phyloP scores from a whole-genome alignment of 2,329 filamentous ascomycete species.

The Sporothrix luriei region DNA sequence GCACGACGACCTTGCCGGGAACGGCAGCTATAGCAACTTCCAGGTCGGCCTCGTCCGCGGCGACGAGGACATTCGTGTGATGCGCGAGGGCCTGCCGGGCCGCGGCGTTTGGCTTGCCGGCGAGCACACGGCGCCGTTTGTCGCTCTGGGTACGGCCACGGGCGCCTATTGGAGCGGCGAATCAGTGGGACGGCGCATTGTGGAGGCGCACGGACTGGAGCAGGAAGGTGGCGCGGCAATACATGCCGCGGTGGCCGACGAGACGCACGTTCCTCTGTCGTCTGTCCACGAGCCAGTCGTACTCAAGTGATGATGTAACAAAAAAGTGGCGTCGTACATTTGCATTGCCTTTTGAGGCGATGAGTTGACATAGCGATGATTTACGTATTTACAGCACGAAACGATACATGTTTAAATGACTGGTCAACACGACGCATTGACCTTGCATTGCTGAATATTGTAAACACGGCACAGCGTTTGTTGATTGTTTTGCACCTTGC shows the following conservation, averaged over 20 bases:
- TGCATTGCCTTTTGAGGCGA: conserved; percentile 7
- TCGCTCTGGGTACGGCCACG: conserved; percentile 83
- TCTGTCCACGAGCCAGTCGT: background rate
- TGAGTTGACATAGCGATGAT: conserved; percentile 7
- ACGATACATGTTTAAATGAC: background rate
- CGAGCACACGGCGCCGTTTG: conserved; percentile 88
- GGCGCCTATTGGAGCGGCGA: conserved; percentile 94
- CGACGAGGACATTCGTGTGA: conserved; percentile 69
- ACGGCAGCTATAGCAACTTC: conserved; percentile 84
- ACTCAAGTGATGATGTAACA: background rate
- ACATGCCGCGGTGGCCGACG: background rate
- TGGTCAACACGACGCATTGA: background rate
- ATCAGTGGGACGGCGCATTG: conserved; percentile 68
- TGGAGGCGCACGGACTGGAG: conserved; percentile 50
- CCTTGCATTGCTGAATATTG: background rate
- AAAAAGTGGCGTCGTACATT: background rate
- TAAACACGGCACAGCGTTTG: background rate
- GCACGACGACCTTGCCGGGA: conserved; percentile 74
- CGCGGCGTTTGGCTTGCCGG: conserved; percentile 82
- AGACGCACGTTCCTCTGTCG: background rate
- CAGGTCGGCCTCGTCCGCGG: conserved; percentile 71
- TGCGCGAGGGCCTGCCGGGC: conserved; percentile 65
- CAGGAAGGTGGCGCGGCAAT: background rate
- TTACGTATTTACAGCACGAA: background rate
- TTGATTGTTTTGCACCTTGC: background rate